These are phyloP conservation scores for Vachellia pachyceras DNA, from an alignment of 306 rosid species.

Conservation along the genomic window DNA sequence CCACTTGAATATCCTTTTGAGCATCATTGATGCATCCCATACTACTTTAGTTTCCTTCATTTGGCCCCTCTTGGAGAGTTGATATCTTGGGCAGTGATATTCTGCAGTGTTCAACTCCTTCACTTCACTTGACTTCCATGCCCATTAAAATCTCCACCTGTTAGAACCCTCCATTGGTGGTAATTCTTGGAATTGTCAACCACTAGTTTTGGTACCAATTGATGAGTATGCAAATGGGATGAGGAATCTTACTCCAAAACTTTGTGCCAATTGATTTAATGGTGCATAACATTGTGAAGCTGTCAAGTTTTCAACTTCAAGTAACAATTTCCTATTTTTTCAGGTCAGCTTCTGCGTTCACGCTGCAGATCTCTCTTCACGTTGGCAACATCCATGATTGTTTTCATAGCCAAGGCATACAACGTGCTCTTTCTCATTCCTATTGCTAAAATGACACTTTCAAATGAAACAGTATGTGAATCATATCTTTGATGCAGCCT, in stretches of 20 bases:
- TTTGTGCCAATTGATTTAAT: slow-evolving; percentile 25
- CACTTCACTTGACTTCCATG: background rate
- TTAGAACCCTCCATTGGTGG: background rate
- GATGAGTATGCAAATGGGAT: background rate
- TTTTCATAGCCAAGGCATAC: slow-evolving; percentile 79
- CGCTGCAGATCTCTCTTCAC: slow-evolving; percentile 85
- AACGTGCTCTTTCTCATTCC: slow-evolving; percentile 68
- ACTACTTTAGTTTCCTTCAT: background rate
- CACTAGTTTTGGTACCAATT: background rate
- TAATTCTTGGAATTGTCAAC: background rate
- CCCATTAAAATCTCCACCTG: background rate
- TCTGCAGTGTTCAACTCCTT: background rate
- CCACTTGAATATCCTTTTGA: too few relatives aligned
- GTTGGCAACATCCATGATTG: slow-evolving; percentile 84
- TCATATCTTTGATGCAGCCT: slow-evolving; percentile 27
- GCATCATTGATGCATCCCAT: background rate
- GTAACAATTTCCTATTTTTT: slow-evolving; percentile 36
- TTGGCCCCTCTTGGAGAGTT: background rate
- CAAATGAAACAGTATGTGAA: slow-evolving; percentile 58
- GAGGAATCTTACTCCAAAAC: background rate
- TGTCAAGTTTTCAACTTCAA: slow-evolving; percentile 41
- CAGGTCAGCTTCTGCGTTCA: slow-evolving; percentile 83
- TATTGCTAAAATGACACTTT: slow-evolving; percentile 58
- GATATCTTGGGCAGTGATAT: background rate
- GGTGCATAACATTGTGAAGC: slow-evolving; percentile 32